Base-by-base conservation (phyloP, 345 rosid genomes). In the Lenwebbia sp. region DNA sequence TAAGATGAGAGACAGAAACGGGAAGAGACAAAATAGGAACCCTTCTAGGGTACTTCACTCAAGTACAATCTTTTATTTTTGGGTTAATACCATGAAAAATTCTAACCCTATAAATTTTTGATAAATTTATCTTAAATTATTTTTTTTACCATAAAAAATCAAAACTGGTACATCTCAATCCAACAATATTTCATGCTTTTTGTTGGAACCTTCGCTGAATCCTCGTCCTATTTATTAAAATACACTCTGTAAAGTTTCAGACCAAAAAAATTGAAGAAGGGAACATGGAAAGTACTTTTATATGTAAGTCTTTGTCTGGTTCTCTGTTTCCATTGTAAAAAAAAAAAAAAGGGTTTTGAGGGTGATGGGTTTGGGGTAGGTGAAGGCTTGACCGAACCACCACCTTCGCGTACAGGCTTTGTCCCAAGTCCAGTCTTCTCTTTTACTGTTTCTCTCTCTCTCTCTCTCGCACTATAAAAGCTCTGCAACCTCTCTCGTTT, bases 381-480 rank as follows among this genome's bases (percentile, higher is more conserved):
- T 70, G 81, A 70, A 56, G 86, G 52, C 2, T 23, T 87, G 84
- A 89, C 57, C 84, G 82, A 47, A 56, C 78, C 75, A 83, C 13
- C 76, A 14, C 58, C 12, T 21, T 0, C 52, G 37, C 40, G 81
- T 21, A 51, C 6, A 23, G 56, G 50, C 81, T 52, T 74, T 23
- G 76, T 57, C 83, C 14, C 7, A 13, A 17, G 47, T 23, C n/a
- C n/a, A 3, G 50, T 25, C 50, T 53, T n/a, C 40, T n/a, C 82
- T 13, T 40, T 51, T 23, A n/a, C 81, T 19, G 47, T 70, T 70
- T 37, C 26, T 55, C 22, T 33, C 33, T 13, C 17, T 13, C 37
- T 7, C 5, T 1, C 40, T 15, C 40, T 1, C 14, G 25, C 26
- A 23, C 23, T 91, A 92, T 91, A 92, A 76, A 92, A 83, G 5